Evolutionary conservation across 2,329 filamentous ascomycete genomes (phyloP).

Genomic region (Xylariaceae sp.): DNA sequence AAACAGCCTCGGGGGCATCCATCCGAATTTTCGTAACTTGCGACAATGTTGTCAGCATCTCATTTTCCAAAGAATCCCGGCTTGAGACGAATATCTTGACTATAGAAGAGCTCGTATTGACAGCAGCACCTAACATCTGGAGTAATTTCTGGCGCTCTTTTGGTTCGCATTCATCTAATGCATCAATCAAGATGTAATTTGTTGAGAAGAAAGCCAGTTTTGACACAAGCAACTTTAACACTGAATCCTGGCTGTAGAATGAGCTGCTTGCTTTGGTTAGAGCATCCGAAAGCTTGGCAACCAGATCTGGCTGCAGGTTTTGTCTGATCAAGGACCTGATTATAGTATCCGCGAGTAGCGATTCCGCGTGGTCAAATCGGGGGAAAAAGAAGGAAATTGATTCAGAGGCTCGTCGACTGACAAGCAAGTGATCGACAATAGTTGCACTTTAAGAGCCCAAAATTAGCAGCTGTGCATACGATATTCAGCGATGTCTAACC

Average conservation of each 20-base stretch:
- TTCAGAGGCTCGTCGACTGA: background rate
- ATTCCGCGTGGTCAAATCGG: constrained; percentile 28
- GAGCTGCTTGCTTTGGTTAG: background rate
- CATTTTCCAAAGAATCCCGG: constrained; percentile 34
- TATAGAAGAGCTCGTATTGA: background rate
- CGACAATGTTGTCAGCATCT: constrained; percentile 9
- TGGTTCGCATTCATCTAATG: constrained; percentile 43
- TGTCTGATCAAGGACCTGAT: constrained; percentile 32
- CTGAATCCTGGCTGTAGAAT: background rate
- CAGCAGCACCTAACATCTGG: constrained; percentile 1
- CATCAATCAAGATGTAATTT: constrained; percentile 45
- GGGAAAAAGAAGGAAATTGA: constrained; percentile 34
- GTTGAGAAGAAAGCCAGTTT: constrained; percentile 9
- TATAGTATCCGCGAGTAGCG: constrained; percentile 29
- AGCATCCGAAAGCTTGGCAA: background rate
- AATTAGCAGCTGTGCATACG: background rate
- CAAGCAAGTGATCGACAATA: constrained; percentile 23
- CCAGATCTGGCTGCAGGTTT: constrained; percentile 8
- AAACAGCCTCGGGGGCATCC: background rate
- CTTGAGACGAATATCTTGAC: constrained; percentile 40
- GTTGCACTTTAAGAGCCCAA: constrained; percentile 1
- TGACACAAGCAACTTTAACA: background rate
- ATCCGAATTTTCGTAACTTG: constrained; percentile 17
- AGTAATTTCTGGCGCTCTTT: constrained; percentile 33
- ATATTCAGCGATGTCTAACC: background rate